Conservation (phyloP, 78 protist genomes). For the Reticulomyxa filosa region DNA sequence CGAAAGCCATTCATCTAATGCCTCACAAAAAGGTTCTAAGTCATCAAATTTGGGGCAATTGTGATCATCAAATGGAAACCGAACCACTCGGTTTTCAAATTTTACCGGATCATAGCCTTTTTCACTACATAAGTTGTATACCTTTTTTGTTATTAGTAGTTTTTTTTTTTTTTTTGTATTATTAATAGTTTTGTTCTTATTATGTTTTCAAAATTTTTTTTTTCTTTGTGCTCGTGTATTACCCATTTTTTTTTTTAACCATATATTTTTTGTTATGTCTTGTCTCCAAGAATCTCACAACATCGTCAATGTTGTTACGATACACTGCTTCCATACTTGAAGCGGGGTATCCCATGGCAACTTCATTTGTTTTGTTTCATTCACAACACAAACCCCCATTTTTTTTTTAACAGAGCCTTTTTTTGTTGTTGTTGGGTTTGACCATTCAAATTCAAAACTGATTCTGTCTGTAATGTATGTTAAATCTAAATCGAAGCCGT, state of each 20-base stretch:
- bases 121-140: constrained; percentile 22
- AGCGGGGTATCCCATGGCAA: constrained; percentile 29
- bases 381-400: no score
- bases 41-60: constrained; percentile 6
- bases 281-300: constrained; percentile 1
- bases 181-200: no score
- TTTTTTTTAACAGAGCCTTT: no score
- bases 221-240: no score
- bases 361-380: no score
- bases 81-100: constrained; percentile 19
- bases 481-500: constrained; percentile 40
- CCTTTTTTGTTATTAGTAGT: no score
- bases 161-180: no score
- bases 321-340: neutral
- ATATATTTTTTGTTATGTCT: constrained; percentile 13
- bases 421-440: no score
- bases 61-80: constrained; percentile 25
- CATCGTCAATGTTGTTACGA: constrained; percentile 18
- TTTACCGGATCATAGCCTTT: neutral
- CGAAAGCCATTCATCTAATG: no score
- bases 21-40: neutral
- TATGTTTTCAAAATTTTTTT: no score
- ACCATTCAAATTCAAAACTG: no score
- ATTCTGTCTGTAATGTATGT: constrained; percentile 19
- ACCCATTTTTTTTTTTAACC: no score